A percentile compares a stretch with the other conserved stretches of the same genome.
Evolutionary conservation across 192 early-diverging fungal species (phyloP).

Genomic region (Lobulomyces angularis): DNA sequence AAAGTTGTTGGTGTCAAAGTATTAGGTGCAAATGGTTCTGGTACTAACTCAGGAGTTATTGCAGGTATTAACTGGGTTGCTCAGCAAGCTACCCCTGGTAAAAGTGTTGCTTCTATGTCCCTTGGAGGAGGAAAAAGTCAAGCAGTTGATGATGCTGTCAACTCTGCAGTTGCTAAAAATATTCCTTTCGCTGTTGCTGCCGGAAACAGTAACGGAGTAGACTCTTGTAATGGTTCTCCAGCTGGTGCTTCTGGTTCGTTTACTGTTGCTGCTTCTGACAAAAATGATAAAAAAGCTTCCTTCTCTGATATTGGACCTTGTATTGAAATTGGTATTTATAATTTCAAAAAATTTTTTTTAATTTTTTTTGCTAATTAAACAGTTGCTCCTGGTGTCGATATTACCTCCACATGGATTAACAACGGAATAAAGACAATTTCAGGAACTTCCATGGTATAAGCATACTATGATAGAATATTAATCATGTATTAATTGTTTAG

Average conservation of each 20-base stretch:
- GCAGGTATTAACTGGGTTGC: constrained; percentile 13
- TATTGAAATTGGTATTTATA: constrained; percentile 18
- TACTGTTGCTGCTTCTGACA: constrained; percentile 4
- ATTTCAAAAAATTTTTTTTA: constrained; percentile 29
- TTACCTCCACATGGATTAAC: constrained; percentile 19
- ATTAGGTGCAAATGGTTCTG: constrained; percentile 23
- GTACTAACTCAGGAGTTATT: constrained; percentile 34
- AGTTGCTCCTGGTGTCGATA: constrained; percentile 37
- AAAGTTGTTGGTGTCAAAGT: neutral
- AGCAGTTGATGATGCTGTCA: constrained; percentile 28
- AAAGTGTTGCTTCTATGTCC: constrained; percentile 34
- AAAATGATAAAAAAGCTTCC: constrained; percentile 2
- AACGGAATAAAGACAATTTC: constrained; percentile 24
- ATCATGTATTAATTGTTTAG: too few species aligned
- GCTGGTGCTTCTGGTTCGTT: constrained; percentile 17
- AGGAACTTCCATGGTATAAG: constrained; percentile 33
- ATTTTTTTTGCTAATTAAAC: constrained; percentile 5
- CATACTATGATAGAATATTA: too few species aligned
- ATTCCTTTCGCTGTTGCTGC: constrained; percentile 43
- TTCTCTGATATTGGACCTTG: constrained; percentile 4
- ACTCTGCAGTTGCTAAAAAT: constrained; percentile 12
- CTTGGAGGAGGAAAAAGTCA: constrained; percentile 34
- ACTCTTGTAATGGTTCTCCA: constrained; percentile 38
- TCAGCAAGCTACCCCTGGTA: constrained; percentile 9
- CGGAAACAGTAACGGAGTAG: constrained; percentile 28